Evolutionary conservation across 495 filamentous ascomycete genomes (phyloP), one percentile per base, ranked within the genome.

Genomic region (Hypoxylon intermedium): DNA sequence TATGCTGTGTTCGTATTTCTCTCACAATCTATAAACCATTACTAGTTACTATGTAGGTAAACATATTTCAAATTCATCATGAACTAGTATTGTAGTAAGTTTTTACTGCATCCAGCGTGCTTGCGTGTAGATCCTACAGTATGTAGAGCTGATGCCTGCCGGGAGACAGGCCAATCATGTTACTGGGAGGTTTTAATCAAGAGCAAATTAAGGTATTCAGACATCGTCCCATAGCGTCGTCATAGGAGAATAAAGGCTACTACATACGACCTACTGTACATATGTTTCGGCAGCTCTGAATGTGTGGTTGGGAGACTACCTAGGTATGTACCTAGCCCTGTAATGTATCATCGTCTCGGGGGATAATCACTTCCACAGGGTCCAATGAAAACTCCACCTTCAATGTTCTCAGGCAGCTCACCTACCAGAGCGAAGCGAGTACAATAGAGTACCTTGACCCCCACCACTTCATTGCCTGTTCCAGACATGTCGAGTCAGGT

Each of bases 151-250:
- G 62, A 57, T 65, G 62, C 46, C 56, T 46, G 34, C 51, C 56
- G 38, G 45, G 48, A 21, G 34, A 56, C 19, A 57, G 48, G 52
- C 62, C 62, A 65, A 65, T 65, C 56, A 65, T 23, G 15, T 24
- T 7, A 4, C 9, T 18, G 9, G 34, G 1, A 12, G 28, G 13
- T 38, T 55, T 52, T 56, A 60, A 52, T 7, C 33, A 65, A 65
- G 21, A 43, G 20, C 56, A 55, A 65, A 60, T 65, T 51, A 53
- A 60, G 51, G 31, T 30, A 51, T 36, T 46, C 23, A 38, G 44
- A 65, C 38, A 53, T 65, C 51, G 47, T 65, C 41, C 62, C 56
- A 65, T 60, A 65, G 53, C 62, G 56, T 65, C 62, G 62, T 65
- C 62, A 65, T 65, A 65, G 62, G 55, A 45, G 48, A 58, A 57